Conservation (phyloP, 495 filamentous ascomycete species). For the Aspergillus panamensis region DNA sequence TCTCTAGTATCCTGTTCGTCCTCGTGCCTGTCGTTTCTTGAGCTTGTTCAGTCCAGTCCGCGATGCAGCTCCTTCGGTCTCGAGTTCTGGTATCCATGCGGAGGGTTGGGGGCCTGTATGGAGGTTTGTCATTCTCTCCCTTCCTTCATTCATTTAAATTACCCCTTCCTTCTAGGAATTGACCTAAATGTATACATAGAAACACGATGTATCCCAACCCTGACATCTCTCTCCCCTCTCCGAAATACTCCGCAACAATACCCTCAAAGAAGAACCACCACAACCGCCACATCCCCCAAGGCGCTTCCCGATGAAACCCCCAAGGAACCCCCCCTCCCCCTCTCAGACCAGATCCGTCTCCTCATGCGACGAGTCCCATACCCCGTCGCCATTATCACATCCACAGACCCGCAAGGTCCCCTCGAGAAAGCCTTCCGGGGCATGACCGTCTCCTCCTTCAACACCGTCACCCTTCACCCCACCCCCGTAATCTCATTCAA, state of each 20-base stretch:
- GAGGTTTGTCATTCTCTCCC: conserved; percentile 11
- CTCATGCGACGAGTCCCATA: conserved; percentile 70
- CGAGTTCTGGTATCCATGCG: conserved; percentile 23
- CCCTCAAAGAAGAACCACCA: conserved; percentile 9
- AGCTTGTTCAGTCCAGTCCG: conserved; percentile 19
- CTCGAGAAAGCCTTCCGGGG: conserved; percentile 40
- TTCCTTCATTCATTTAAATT: not conserved
- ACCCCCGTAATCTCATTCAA: conserved; percentile 76
- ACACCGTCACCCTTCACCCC: conserved; percentile 64
- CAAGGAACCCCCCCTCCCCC: conserved; percentile 14
- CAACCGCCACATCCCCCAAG: conserved; percentile 6
- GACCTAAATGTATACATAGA: not conserved
- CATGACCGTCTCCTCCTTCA: conserved; percentile 84
- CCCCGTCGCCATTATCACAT: conserved; percentile 70
- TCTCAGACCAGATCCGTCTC: conserved; percentile 48
- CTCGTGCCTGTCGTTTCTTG: conserved; percentile 14
- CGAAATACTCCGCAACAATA: not conserved
- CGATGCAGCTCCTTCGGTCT: conserved; percentile 35
- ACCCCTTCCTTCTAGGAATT: not conserved
- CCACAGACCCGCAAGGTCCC: conserved; percentile 25
- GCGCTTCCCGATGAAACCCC: conserved; percentile 1
- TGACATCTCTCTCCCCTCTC: not conserved
- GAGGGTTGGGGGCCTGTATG: conserved; percentile 9
- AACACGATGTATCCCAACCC: not conserved
- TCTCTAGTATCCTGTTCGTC: conserved; percentile 3